Conservation (phyloP, 192 early-diverging fungal genomes). For the Jimgerdemannia flammicorona region DNA sequence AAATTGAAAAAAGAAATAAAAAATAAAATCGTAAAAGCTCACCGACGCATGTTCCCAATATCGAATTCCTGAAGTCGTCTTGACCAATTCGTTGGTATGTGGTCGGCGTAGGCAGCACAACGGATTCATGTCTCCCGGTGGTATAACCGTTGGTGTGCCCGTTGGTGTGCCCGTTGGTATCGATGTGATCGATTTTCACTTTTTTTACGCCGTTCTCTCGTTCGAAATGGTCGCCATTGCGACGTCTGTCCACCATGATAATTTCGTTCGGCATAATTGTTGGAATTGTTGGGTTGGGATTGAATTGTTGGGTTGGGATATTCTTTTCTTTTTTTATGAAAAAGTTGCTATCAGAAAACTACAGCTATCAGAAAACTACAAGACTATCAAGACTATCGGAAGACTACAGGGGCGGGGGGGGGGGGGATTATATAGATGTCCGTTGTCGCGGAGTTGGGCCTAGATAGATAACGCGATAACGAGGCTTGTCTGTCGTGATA, state of each 20-base stretch:
- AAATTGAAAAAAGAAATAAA: neutral
- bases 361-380: too few species aligned
- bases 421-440: too few species aligned
- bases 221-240: neutral
- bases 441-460: too few species aligned
- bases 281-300: too few species aligned
- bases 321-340: too few species aligned
- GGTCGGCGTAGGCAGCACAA: neutral
- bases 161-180: neutral
- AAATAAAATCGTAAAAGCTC: neutral
- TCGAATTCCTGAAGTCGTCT: neutral
- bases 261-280: neutral
- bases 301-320: too few species aligned
- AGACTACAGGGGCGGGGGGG: too few species aligned
- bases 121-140: neutral
- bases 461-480: too few species aligned
- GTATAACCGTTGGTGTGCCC: neutral
- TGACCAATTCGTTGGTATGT: neutral
- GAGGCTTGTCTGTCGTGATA: too few species aligned
- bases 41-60: neutral
- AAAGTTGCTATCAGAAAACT: too few species aligned
- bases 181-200: neutral
- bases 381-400: too few species aligned
- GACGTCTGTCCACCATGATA: neutral
- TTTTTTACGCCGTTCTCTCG: neutral